Evolutionary conservation across 2,329 filamentous ascomycete genomes (phyloP), one percentile per base, ranked within the genome.

Genomic region (Fusarium liriodendri): DNA sequence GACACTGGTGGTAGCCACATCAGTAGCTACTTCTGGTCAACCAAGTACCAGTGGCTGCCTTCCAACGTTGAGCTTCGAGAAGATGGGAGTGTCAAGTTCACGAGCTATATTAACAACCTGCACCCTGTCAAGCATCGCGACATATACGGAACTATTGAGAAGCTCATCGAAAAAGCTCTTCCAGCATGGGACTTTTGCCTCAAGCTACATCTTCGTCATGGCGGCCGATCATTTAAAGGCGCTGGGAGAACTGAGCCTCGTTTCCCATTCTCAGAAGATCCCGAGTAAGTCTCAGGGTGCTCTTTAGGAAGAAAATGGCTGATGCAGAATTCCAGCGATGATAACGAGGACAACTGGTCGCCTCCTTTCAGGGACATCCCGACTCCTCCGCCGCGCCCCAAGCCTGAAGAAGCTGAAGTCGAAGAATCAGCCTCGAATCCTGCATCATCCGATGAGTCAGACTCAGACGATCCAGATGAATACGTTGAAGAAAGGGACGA

Each of bases 1-100:
- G 2, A 32, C 29, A 87, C 92, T 3, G 45, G 42, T 1, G 84
- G 88, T 1, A 85, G 91, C 73, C 80, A 90, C 1, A 83, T 92
- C 7, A 85, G 91, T 71, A 88, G 89, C 4, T 89, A 87, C 0
- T 82, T 64, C 37, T 83, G 77, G 77, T 82, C 84, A 35, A 75
- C 78, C 0, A 64, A 77, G 2, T 79, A 76, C 18, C 79, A 77
- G 45, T 80, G 79, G 79, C 55, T 80, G 0, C 79, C 79, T 0
- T 69, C 11, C 75, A 80, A 67, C 82, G 82, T 40, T 79, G 80
- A 42, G 81, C 84, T 89, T 9, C 86, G 83, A 10, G 74, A 77
- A 2, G 80, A 79, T 11, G 69, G 72, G 1, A 78, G 71, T 2
- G 79, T 83, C 14, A 77, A 77, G 6, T 83, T 87, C 27, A 80